Evolutionary conservation across 176 grass and related monocot genomes (phyloP), one percentile per base, ranked within the genome.

Genomic region (Pharus latifolius): DNA sequence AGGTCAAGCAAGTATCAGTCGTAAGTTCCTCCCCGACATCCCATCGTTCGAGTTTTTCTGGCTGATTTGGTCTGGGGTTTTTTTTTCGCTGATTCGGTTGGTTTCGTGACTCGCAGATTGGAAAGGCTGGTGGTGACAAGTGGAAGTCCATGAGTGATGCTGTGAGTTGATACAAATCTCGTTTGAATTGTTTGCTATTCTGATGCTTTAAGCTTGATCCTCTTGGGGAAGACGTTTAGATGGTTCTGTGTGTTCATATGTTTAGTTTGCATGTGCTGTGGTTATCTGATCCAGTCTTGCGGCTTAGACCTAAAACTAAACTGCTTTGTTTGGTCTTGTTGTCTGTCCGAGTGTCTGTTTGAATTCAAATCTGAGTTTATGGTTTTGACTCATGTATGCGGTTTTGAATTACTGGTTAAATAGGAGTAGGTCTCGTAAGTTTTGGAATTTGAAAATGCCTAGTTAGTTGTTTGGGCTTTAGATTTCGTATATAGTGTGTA

Each of bases 51-150:
- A 3, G 4, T 2, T 18, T 22, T 31, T 18, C 5, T 1, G n/a
- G 5, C 2, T 27, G 38, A 0, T 11, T 13, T 23, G 0, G 0
- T 19, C 16, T 0, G 10, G 27, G 0, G 12, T 31, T 8, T 55
- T 1, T 0, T 23, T 3, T 13, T 63, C 17, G 49, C 77, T 81
- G 32, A 86, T 59, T 58, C 23, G 12, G 19, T 2, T 18, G 52
- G 5, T 17, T 27, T 27, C 52, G 33, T 34, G 65, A 22, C 43
- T 59, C 47, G 59, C 56, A 95, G 96, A 43, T 99, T 59, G 96
- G 90, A 60, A 99, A 99, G 78, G 96, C 96, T 42, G 87, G 96
- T 1, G 96, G 96, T 62, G 84, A 88, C 23, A 95, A 84, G 84
- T 99, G 96, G 96, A 99, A 91, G 87, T 69, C 96, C 31, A 17